Base-by-base conservation (phyloP, 768 basidiomycete genomes). In the Leccinum arenicola region DNA sequence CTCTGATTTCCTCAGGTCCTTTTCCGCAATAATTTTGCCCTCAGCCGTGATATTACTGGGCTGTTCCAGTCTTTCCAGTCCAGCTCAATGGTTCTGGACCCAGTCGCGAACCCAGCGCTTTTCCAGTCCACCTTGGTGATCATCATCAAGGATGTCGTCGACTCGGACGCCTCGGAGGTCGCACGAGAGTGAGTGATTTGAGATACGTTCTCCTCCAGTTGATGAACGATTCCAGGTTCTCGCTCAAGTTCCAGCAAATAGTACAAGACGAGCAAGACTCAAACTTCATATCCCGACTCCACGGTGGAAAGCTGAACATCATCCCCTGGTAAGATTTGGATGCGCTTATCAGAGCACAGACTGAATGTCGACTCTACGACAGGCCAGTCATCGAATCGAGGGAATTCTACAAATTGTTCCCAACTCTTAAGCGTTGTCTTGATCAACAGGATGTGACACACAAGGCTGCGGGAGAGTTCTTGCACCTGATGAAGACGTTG, bases 141-240 rank as follows among this genome's bases (percentile, higher is more conserved):
- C 61, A 84, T 87, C 52, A 86, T 87, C 67, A 87, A 86, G 80
- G 86, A 87, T 51, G 85, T 87, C 11, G 77, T 84, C 5, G 85
- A 87, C 51, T 78, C 82, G 0, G 85, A 86, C 64, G 83, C 79
- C 64, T 68, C 67, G 0, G 86, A 87, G 53, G 84, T 87, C 35
- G 80, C 77, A 7, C 71, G 78, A 65, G 85, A 87, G 85, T 86
- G 62, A 63, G 82, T 38, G 3, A 8, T 21, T 25, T 51, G 12
- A 29, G 17, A 55, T 36, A 45, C 35, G 0, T 1, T 23, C 14
- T 19, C 27, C 8, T 52, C 5, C 10, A 4, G 9, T 4, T 52
- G 10, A 60, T 15, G 4, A 17, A 7, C 1, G 1, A 53, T 52
- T 19, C 8, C 52, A 86, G 84, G 61, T 86, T 86, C 65, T 75